phyloP scores from a whole-genome alignment of 2,329 filamentous ascomycete genomes.

The Cladophialophora carrionii region DNA sequence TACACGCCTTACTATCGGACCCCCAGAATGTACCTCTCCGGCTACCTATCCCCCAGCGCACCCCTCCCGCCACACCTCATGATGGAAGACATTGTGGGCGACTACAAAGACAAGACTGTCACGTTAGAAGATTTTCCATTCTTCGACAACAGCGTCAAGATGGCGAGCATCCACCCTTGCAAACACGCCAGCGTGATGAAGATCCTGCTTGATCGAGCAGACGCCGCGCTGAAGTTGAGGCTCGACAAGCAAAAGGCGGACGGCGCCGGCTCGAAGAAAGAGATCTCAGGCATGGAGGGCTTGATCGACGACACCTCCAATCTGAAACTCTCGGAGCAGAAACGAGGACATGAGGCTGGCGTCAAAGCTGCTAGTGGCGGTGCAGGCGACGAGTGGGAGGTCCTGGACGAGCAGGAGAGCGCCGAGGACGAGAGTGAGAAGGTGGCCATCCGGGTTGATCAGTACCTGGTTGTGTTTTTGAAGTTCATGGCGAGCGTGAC shows the following conservation, averaged over 20 bases:
- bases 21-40: constrained; percentile 90
- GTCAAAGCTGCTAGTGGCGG: constrained; percentile 46
- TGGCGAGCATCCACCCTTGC: constrained; percentile 95
- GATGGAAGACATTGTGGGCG: constrained; percentile 96
- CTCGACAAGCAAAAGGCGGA: constrained; percentile 75
- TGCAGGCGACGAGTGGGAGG: constrained; percentile 66
- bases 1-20: constrained; percentile 97
- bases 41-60: constrained; percentile 77
- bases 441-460: constrained; percentile 54
- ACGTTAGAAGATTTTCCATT: constrained; percentile 97
- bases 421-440: constrained; percentile 52
- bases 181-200: constrained; percentile 99
- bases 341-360: constrained; percentile 47
- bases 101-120: constrained; percentile 98
- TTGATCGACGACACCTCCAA: constrained; percentile 78
- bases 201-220: constrained; percentile 89
- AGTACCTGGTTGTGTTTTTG: constrained; percentile 57
- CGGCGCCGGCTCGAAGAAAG: constrained; percentile 56
- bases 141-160: constrained; percentile 88
- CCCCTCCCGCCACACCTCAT: constrained; percentile 81
- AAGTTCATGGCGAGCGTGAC: constrained; percentile 86
- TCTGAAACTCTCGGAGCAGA: constrained; percentile 48
- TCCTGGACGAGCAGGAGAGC: constrained; percentile 54
- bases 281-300: constrained; percentile 72
- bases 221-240: constrained; percentile 86